Evolutionary conservation across 192 early-diverging fungal genomes (phyloP).

Genomic region (Phlyctochytrium arcticum): DNA sequence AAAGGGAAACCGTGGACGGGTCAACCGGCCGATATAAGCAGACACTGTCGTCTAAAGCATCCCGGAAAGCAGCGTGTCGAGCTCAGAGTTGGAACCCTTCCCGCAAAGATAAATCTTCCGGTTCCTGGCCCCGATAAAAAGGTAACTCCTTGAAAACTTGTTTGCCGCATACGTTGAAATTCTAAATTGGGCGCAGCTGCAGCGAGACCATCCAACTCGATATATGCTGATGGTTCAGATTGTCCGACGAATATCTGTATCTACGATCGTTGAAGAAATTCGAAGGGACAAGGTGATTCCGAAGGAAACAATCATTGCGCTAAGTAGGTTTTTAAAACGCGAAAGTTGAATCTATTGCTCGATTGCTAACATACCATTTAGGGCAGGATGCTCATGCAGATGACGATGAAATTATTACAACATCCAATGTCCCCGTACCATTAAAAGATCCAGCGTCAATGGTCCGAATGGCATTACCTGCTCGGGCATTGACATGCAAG

Average conservation of each 20-base stretch:
- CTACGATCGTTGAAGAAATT: background rate
- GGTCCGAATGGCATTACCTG: slow-evolving; percentile 57
- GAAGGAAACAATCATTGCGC: background rate
- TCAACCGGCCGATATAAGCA: slow-evolving; percentile 6
- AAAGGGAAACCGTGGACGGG: slow-evolving; percentile 16
- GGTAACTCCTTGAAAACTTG: no score
- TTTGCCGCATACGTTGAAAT: no score
- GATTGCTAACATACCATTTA: background rate
- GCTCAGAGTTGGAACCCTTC: background rate
- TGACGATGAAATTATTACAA: slow-evolving; percentile 6
- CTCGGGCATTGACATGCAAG: slow-evolving; percentile 56
- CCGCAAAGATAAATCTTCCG: background rate
- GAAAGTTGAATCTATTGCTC: background rate
- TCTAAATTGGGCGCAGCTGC: background rate
- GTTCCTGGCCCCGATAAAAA: background rate
- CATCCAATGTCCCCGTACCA: slow-evolving; percentile 1
- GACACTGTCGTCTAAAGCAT: background rate
- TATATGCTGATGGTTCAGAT: background rate
- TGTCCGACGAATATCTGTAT: background rate
- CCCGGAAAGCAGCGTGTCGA: background rate
- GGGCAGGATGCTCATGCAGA: background rate
- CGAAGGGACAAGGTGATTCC: background rate
- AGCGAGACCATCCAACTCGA: slow-evolving; percentile 3
- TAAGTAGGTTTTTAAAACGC: background rate
- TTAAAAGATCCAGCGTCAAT: slow-evolving; percentile 6